phyloP scores from a whole-genome alignment of 2,329 filamentous ascomycete species.

The Bimuria novae-zelandiae region DNA sequence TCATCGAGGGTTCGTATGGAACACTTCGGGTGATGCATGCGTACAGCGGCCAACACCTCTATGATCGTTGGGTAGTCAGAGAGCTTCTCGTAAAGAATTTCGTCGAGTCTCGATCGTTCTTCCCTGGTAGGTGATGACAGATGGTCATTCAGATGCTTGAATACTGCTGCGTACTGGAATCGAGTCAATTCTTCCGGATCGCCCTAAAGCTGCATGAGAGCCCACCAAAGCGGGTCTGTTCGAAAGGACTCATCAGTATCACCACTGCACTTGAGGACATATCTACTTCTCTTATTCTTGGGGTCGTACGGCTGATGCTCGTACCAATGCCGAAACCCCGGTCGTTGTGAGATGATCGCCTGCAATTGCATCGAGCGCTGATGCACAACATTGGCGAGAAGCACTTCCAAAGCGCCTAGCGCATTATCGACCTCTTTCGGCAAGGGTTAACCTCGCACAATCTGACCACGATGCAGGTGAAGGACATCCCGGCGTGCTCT shows the following conservation, averaged over 20 bases:
- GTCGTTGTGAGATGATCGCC: slow-evolving; percentile 14
- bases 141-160: slow-evolving; percentile 21
- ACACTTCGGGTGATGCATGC: slow-evolving; percentile 16
- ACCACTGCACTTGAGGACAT: neutral
- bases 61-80: slow-evolving; percentile 16
- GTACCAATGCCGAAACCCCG: slow-evolving; percentile 16
- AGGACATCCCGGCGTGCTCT: slow-evolving; percentile 4
- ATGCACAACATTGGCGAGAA: slow-evolving; percentile 13
- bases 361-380: slow-evolving; percentile 8
- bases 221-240: slow-evolving; percentile 16
- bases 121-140: slow-evolving; percentile 1
- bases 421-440: slow-evolving; percentile 15
- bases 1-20: slow-evolving; percentile 3
- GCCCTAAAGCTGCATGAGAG: slow-evolving; percentile 14
- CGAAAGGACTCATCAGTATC: neutral
- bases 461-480: slow-evolving; percentile 11
- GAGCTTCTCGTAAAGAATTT: slow-evolving; percentile 19
- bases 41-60: slow-evolving; percentile 17
- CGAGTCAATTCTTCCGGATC: slow-evolving; percentile 11
- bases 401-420: slow-evolving; percentile 15
- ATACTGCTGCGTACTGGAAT: slow-evolving; percentile 12
- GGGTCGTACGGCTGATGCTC: neutral
- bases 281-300: too few relatives aligned
- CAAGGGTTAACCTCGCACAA: slow-evolving; percentile 9
- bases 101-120: slow-evolving; percentile 18